Evolutionary conservation across 2,329 filamentous ascomycete species (phyloP).

Genomic region (Pseudohalonectria lignicola): DNA sequence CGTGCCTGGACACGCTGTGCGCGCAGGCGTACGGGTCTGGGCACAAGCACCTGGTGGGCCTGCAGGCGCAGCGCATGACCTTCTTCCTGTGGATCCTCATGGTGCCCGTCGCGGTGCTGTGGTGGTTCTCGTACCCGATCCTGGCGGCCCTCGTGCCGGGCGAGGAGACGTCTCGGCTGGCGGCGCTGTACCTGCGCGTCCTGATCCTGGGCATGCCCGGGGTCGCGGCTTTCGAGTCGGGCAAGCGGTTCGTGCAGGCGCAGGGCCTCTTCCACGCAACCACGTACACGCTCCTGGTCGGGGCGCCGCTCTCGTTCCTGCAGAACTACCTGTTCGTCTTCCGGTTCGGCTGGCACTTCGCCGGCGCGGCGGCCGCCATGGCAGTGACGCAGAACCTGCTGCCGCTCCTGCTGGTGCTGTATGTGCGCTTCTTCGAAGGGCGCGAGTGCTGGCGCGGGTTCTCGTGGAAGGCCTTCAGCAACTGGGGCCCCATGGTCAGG

Average conservation of each 20-base stretch:
- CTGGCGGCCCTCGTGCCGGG: slow-evolving; percentile 23
- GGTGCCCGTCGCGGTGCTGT: slow-evolving; percentile 55
- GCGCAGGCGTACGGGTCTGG: slow-evolving; percentile 65
- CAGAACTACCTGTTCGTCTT: slow-evolving; percentile 70
- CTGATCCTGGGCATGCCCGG: slow-evolving; percentile 59
- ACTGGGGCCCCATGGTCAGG: slow-evolving; percentile 53
- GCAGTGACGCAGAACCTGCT: slow-evolving; percentile 68
- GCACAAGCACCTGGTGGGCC: slow-evolving; percentile 55
- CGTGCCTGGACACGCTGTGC: slow-evolving; percentile 62
- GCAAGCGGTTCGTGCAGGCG: slow-evolving; percentile 67
- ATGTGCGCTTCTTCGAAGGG: slow-evolving; percentile 64
- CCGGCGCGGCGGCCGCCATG: slow-evolving; percentile 74
- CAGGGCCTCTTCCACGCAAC: slow-evolving; percentile 66
- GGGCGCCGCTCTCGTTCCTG: slow-evolving; percentile 55
- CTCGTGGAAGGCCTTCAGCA: slow-evolving; percentile 29
- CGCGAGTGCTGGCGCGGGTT: slow-evolving; percentile 79
- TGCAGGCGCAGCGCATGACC: slow-evolving; percentile 63
- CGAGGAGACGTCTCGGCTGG: slow-evolving; percentile 53
- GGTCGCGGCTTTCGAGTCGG: slow-evolving; percentile 62
- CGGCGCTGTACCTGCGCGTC: slow-evolving; percentile 59
- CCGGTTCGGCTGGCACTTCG: slow-evolving; percentile 56
- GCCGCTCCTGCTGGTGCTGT: slow-evolving; percentile 65
- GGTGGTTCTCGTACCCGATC: slow-evolving; percentile 51
- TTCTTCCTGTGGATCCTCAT: slow-evolving; percentile 58
- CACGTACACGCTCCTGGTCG: slow-evolving; percentile 29